These are phyloP conservation scores for Suillus subalutaceus DNA, from an alignment of 768 basidiomycete species.

Conservation along the genomic window DNA sequence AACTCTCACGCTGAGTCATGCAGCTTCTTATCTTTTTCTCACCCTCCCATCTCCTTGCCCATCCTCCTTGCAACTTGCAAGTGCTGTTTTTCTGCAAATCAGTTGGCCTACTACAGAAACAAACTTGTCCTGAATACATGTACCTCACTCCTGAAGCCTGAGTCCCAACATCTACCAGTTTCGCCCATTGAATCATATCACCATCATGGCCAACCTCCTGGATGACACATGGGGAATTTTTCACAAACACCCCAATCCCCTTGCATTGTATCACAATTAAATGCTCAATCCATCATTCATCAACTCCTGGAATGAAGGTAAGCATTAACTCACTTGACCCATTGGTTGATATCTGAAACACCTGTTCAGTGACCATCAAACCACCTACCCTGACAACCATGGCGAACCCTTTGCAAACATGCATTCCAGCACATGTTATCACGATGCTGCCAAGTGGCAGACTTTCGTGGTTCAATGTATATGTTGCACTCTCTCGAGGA, in stretches of 20 bases:
- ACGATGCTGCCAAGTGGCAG: slow-evolving; percentile 31
- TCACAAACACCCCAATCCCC: background rate
- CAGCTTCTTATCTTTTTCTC: background rate
- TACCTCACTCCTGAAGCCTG: background rate
- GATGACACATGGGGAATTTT: background rate
- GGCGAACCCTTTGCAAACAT: background rate
- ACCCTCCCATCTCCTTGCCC: background rate
- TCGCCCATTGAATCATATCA: no score
- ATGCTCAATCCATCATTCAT: background rate
- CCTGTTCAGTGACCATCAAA: background rate
- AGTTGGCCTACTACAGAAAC: background rate
- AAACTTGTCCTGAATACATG: background rate
- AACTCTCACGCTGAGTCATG: no score
- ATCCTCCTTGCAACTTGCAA: background rate
- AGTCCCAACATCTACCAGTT: no score
- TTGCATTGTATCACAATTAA: background rate
- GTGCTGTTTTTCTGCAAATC: background rate
- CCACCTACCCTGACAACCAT: background rate
- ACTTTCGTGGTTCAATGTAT: slow-evolving; percentile 38
- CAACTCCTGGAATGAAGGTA: background rate
- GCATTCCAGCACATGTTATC: background rate
- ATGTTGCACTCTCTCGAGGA: slow-evolving; percentile 41
- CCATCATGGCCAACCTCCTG: background rate
- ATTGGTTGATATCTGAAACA: background rate
- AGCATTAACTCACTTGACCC: background rate